These are phyloP conservation scores for Alternaria metachromatica DNA, from an alignment of 2,329 filamentous ascomycete species.

Conservation along the genomic window DNA sequence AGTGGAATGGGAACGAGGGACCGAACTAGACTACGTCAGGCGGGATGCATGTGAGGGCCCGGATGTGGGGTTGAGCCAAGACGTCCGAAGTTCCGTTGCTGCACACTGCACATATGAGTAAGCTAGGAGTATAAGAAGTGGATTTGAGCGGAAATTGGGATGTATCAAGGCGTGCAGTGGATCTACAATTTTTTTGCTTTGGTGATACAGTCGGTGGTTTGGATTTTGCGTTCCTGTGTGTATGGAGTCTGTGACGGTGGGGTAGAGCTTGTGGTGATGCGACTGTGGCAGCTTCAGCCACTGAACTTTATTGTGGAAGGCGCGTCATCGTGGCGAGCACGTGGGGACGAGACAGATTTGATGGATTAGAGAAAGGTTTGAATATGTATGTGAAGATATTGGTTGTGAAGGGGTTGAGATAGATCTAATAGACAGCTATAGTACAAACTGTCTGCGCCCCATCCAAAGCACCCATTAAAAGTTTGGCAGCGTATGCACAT, in stretches of 20 bases:
- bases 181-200: background rate
- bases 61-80: background rate
- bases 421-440: background rate
- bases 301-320: background rate
- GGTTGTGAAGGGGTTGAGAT: background rate
- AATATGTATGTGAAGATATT: background rate
- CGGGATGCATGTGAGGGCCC: background rate
- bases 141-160: background rate
- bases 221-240: background rate
- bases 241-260: background rate
- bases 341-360: background rate
- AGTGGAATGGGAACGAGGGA: background rate
- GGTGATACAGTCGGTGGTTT: background rate
- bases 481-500: background rate
- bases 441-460: background rate
- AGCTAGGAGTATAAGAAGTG: background rate
- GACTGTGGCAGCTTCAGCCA: slow-evolving; percentile 5
- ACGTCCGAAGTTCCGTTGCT: background rate
- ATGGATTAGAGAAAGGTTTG: background rate
- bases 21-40: background rate
- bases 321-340: background rate
- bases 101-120: background rate
- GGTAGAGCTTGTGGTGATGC: background rate
- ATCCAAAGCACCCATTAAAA: background rate
- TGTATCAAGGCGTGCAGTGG: background rate